Base-by-base conservation (phyloP, 352 stramenopile species). In the Pythium scleroteichum region DNA sequence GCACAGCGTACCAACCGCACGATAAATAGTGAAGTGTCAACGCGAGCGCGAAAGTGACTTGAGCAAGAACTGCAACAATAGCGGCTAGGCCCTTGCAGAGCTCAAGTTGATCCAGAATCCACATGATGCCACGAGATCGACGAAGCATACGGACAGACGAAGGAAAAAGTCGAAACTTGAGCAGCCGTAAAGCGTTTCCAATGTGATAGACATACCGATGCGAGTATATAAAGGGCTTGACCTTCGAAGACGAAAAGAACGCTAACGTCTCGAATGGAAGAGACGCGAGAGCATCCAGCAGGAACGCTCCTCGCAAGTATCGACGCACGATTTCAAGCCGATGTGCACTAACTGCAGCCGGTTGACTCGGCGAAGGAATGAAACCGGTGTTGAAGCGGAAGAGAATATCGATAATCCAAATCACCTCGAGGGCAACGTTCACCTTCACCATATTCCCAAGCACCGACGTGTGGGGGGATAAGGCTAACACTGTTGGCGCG, bases 321-420 rank as follows among this genome's bases (percentile, higher is more conserved):
- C 10, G 5, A 35, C 29, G 29, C 5, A 10, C 29, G 10, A 35
- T 35, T 5, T 10, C 29, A 10, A 35, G 29, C 10, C 29, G 29
- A 35, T 5, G 10, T 10, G 29, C 5, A 5, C 29, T 5, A 35
- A 35, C 29, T 35, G 29, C 10, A 10, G 10, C 29, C 10, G 29
- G 10, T 5, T 35, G 10, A 10, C 10, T 10, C 29, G 29, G 29
- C 5, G 5, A 5, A 10, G 5, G 29, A 35, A 52, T 17, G 24
- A 61, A 35, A 6, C 29, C 27, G 14, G 54, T 62, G 56, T 63
- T 63, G 46, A 56, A 49, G 4, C 42, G 26, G 35, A 63, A 23
- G 17, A 17, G 16, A 0, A 56, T 19, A 35, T 63, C 56, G 17
- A 63, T 7, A 2, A 63, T 46, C 38, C 38, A 63, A 23, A 38